These are phyloP conservation scores for Penstemon newberryi DNA, from an alignment of 257 asterid genomes.

Conservation along the genomic window DNA sequence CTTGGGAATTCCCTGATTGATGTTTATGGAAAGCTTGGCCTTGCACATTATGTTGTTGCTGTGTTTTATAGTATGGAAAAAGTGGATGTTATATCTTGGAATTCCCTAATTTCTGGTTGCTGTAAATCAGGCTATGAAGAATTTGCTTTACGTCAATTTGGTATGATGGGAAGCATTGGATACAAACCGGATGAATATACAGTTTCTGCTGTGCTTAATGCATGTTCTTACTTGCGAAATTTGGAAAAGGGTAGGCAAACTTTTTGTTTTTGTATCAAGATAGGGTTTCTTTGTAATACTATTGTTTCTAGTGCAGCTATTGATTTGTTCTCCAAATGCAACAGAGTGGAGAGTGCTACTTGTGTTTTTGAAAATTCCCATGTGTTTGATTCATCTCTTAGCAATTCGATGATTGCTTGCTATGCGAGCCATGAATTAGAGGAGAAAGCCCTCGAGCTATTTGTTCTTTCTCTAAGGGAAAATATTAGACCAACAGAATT, in stretches of 20 bases:
- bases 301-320: constrained; percentile 70
- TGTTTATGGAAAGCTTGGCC: constrained; percentile 66
- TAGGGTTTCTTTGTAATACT: constrained; percentile 52
- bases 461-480: constrained; percentile 42
- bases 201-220: constrained; percentile 46
- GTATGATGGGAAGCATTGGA: constrained; percentile 46
- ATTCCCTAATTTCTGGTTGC: constrained; percentile 65
- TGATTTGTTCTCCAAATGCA: constrained; percentile 70
- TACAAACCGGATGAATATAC: constrained; percentile 55
- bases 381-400: constrained; percentile 45
- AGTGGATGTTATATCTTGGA: constrained; percentile 70
- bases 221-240: constrained; percentile 52
- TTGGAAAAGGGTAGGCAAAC: constrained; percentile 63
- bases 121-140: constrained; percentile 45
- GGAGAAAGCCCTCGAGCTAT: constrained; percentile 49
- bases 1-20: constrained; percentile 65
- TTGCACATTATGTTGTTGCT: constrained; percentile 54
- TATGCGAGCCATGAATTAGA: constrained; percentile 45
- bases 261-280: constrained; percentile 54
- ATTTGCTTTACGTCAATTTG: constrained; percentile 41
- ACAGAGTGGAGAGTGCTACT: constrained; percentile 51
- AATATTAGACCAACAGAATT: constrained; percentile 59
- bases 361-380: constrained; percentile 42
- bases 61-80: constrained; percentile 57
- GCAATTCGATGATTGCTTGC: constrained; percentile 69